A percentile compares a stretch with the other conserved stretches of the same genome.
Evolutionary conservation across 2,329 filamentous ascomycete species (phyloP).

Genomic region (Hawksworthiomyces lignivorus): DNA sequence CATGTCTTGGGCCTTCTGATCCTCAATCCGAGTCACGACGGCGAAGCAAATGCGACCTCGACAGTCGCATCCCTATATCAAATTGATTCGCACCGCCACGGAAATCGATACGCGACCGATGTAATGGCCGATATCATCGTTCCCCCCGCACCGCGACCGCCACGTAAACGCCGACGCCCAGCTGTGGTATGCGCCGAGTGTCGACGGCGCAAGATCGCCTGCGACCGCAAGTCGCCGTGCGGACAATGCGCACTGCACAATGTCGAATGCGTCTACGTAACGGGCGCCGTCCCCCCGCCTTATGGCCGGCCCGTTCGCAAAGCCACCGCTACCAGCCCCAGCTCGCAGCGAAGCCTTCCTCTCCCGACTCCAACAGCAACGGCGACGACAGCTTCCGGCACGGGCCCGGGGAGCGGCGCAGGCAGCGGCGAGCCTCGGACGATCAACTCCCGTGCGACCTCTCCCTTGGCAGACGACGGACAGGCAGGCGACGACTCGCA

Average conservation of each 20-base stretch:
- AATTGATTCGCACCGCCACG: too few species aligned
- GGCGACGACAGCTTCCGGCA: too few species aligned
- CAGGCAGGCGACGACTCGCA: background rate
- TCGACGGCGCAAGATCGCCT: conserved; percentile 52
- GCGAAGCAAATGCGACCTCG: too few species aligned
- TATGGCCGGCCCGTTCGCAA: conserved; percentile 12
- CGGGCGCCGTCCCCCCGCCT: conserved; percentile 18
- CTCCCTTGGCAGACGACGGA: too few species aligned
- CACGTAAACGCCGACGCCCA: conserved; percentile 22
- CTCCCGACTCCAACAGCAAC: too few species aligned
- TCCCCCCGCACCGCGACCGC: background rate
- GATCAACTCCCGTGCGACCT: too few species aligned
- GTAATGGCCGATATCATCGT: background rate
- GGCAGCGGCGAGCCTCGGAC: background rate
- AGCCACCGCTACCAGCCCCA: background rate
- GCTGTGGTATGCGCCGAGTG: conserved; percentile 49
- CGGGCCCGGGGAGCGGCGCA: background rate
- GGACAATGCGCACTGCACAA: conserved; percentile 50
- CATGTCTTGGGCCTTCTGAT: too few species aligned
- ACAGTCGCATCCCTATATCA: too few species aligned
- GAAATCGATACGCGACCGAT: too few species aligned
- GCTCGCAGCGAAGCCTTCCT: too few species aligned
- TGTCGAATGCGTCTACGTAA: conserved; percentile 43
- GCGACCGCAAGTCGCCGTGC: conserved; percentile 51
- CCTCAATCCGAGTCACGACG: too few species aligned